Conservation (phyloP, 2,329 filamentous ascomycete genomes). For the Exophiala oligosperma region DNA sequence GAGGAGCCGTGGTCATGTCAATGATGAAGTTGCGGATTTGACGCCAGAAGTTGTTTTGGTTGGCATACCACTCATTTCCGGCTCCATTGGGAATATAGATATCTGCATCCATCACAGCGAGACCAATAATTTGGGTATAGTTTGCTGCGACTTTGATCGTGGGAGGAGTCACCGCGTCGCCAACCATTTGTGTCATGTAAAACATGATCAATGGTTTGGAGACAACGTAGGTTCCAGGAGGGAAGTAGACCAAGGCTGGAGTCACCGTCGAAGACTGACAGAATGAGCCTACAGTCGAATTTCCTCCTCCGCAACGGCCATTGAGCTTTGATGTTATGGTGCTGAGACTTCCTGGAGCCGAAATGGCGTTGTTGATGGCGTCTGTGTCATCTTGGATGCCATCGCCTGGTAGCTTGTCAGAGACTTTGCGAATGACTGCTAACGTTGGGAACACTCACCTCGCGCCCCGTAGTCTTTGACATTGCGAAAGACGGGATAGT, state of each 20-base stretch:
- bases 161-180: conserved; percentile 66
- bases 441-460: conserved; percentile 9
- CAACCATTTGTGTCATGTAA: conserved; percentile 66
- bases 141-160: conserved; percentile 55
- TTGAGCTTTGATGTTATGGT: neutral
- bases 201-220: conserved; percentile 66
- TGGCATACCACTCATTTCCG: conserved; percentile 67
- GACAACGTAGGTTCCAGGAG: conserved; percentile 73
- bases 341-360: conserved; percentile 51
- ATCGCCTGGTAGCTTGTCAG: conserved; percentile 40
- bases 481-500: conserved; percentile 65
- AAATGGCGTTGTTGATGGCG: conserved; percentile 76
- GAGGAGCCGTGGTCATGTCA: conserved; percentile 62
- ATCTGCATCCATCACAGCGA: conserved; percentile 79
- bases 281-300: conserved; percentile 19
- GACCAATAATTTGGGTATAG: conserved; percentile 63
- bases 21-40: conserved; percentile 74
- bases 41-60: conserved; percentile 72
- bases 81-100: conserved; percentile 61
- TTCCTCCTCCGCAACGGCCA: conserved; percentile 66
- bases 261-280: conserved; percentile 75
- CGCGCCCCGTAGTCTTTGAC: conserved; percentile 69
- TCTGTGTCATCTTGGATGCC: conserved; percentile 72
- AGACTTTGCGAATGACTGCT: neutral
- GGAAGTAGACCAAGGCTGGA: conserved; percentile 82